A percentile compares a stretch with the other conserved stretches of the same genome.
Evolutionary conservation across 129 eudicot genomes (phyloP).

Genomic region (Escallonia herrerae): DNA sequence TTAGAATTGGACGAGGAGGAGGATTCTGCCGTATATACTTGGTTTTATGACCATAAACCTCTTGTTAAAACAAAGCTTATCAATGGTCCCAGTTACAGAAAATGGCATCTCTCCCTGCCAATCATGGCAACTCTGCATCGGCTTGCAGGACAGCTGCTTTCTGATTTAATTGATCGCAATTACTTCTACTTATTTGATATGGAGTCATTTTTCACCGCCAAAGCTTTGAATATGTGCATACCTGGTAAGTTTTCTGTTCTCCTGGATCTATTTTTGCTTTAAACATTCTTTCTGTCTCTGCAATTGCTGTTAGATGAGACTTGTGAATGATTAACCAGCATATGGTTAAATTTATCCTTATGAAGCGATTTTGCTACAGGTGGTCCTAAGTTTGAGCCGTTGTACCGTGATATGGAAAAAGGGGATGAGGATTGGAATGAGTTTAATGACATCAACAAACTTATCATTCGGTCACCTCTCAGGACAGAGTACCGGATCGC

Average conservation of each 20-base stretch:
- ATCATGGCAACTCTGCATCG: slow-evolving; percentile 99
- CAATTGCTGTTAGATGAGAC: neutral
- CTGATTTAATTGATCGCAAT: slow-evolving; percentile 89
- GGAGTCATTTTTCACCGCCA: slow-evolving; percentile 99
- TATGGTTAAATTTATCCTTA: neutral
- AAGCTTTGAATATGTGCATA: slow-evolving; percentile 98
- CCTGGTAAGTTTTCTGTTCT: slow-evolving; percentile 60
- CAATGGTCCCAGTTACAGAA: slow-evolving; percentile 94
- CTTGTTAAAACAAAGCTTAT: slow-evolving; percentile 94
- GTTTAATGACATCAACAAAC: slow-evolving; percentile 93
- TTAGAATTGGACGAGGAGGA: slow-evolving; percentile 96
- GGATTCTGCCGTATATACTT: slow-evolving; percentile 92
- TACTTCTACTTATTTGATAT: slow-evolving; percentile 93
- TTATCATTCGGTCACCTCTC: slow-evolving; percentile 90
- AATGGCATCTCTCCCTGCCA: slow-evolving; percentile 97
- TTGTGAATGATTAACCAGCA: neutral
- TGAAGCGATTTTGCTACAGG: slow-evolving; percentile 36
- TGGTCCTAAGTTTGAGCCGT: slow-evolving; percentile 98
- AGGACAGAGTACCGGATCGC: slow-evolving; percentile 97
- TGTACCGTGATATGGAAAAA: slow-evolving; percentile 99
- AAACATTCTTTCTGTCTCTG: neutral
- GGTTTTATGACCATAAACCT: slow-evolving; percentile 99
- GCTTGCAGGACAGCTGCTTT: slow-evolving; percentile 91
- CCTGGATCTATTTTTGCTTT: neutral
- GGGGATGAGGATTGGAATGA: slow-evolving; percentile 99